A percentile compares a stretch with the other conserved stretches of the same genome.
These are phyloP conservation scores for Isatis tinctoria DNA, from an alignment of 345 rosid genomes.

Conservation along the genomic window DNA sequence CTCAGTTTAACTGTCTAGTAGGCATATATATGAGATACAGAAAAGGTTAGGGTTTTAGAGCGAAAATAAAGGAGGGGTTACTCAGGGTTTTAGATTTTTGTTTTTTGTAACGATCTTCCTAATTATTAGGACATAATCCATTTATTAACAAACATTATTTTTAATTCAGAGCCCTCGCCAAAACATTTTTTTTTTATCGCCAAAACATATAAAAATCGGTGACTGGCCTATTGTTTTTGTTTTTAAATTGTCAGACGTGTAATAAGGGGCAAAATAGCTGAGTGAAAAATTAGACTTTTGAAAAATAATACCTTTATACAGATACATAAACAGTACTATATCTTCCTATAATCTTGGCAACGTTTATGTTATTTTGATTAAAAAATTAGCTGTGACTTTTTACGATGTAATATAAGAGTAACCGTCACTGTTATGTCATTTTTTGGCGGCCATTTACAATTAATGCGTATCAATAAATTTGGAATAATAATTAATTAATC, in stretches of 20 bases:
- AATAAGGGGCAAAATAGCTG: neutral
- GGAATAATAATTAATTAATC: slow-evolving; percentile 1
- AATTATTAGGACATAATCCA: slow-evolving; percentile 10
- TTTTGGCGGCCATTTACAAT: neutral
- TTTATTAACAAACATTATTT: neutral
- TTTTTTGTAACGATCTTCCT: slow-evolving; percentile 25
- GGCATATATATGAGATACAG: slow-evolving; percentile 10
- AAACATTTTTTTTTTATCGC: neutral
- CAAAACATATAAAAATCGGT: neutral
- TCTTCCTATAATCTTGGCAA: too few species aligned
- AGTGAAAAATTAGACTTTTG: neutral
- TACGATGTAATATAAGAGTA: slow-evolving; percentile 5
- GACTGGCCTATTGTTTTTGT: neutral
- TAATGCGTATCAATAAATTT: neutral
- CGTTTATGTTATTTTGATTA: neutral
- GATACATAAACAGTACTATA: neutral
- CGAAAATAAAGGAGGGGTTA: slow-evolving; percentile 27
- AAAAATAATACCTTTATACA: neutral
- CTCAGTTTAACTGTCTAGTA: slow-evolving; percentile 25
- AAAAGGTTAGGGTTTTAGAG: slow-evolving; percentile 16
- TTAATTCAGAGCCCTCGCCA: neutral
- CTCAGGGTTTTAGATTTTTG: neutral
- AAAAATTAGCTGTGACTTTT: neutral
- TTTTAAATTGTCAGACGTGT: neutral
- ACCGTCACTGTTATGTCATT: slow-evolving; percentile 5